These are phyloP conservation scores for Rhizopus stolonifer DNA, from an alignment of 371 early-diverging fungal species.

Conservation along the genomic window DNA sequence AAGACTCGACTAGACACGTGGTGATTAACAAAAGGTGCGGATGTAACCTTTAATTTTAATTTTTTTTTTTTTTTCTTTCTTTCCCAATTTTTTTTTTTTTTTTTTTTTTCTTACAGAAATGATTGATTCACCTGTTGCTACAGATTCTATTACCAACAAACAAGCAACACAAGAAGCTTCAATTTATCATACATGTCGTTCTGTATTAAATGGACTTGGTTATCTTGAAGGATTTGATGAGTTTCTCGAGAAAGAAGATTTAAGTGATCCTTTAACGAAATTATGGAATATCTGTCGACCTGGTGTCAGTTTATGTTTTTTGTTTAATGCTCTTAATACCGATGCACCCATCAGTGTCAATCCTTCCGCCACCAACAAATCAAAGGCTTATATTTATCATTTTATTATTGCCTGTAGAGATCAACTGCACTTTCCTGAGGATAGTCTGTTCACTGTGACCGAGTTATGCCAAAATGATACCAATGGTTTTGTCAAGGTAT, in stretches of 20 bases:
- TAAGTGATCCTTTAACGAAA: constrained; percentile 76
- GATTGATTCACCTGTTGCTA: constrained; percentile 33
- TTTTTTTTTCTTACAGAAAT: constrained; percentile 4
- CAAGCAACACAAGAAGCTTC: constrained; percentile 45
- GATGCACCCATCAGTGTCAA: constrained; percentile 50
- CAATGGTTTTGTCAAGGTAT: constrained; percentile 92
- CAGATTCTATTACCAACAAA: constrained; percentile 38
- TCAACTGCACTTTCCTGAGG: constrained; percentile 67
- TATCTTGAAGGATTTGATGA: constrained; percentile 61
- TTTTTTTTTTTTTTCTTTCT: background rate
- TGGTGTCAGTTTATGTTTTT: constrained; percentile 81
- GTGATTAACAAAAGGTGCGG: too few relatives aligned
- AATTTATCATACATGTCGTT: constrained; percentile 66
- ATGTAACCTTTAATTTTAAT: too few relatives aligned
- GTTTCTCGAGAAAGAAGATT: constrained; percentile 32
- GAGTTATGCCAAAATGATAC: constrained; percentile 93
- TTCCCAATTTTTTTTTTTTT: constrained; percentile 3
- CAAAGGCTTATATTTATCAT: constrained; percentile 79
- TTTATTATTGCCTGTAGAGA: constrained; percentile 75
- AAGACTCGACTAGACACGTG: too few relatives aligned
- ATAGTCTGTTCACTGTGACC: constrained; percentile 78
- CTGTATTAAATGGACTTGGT: constrained; percentile 55
- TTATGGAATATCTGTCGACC: constrained; percentile 89
- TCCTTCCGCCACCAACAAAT: constrained; percentile 57
- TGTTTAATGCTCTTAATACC: constrained; percentile 75